These are phyloP conservation scores for Kuraishia capsulata DNA, from an alignment of 805 yeast genomes.

Conservation along the genomic window DNA sequence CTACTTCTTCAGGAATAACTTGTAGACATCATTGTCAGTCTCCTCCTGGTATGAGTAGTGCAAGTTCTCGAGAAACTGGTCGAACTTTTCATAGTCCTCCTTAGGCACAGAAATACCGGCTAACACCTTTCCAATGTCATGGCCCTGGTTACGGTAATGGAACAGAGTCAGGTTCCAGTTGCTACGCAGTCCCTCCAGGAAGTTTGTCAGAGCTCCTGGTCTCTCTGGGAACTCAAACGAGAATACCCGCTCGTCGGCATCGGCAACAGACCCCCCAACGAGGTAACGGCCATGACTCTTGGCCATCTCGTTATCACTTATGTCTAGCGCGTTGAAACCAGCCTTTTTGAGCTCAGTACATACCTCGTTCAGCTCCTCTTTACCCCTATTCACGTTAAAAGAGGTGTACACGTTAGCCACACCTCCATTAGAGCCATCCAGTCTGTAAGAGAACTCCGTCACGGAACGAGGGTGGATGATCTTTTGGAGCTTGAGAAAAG, in stretches of 20 bases:
- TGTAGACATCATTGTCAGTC: constrained; percentile 78
- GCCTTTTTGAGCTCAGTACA: constrained; percentile 44
- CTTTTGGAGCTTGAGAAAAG: constrained; percentile 68
- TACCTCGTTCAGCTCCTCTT: constrained; percentile 61
- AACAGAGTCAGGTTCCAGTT: constrained; percentile 91
- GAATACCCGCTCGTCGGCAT: constrained; percentile 67
- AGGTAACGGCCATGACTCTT: constrained; percentile 93
- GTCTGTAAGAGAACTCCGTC: constrained; percentile 92
- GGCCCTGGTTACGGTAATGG: constrained; percentile 96
- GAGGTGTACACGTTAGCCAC: constrained; percentile 81
- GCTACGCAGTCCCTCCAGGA: constrained; percentile 59
- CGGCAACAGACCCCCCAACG: constrained; percentile 82
- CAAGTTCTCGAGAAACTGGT: constrained; percentile 55
- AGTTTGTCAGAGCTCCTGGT: constrained; percentile 86
- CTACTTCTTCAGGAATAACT: constrained; percentile 45
- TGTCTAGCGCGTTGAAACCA: constrained; percentile 73
- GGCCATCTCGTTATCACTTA: constrained; percentile 89
- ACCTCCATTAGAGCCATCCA: constrained; percentile 31
- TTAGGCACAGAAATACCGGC: constrained; percentile 86
- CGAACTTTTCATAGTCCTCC: constrained; percentile 54
- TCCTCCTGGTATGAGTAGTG: constrained; percentile 79
- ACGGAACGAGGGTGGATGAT: constrained; percentile 81
- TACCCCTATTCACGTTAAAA: constrained; percentile 73
- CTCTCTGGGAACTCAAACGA: constrained; percentile 95
- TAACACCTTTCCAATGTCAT: constrained; percentile 86